These are phyloP conservation scores for Golovinomyces cichoracearum DNA, from an alignment of 2,329 filamentous ascomycete genomes.

Conservation along the genomic window DNA sequence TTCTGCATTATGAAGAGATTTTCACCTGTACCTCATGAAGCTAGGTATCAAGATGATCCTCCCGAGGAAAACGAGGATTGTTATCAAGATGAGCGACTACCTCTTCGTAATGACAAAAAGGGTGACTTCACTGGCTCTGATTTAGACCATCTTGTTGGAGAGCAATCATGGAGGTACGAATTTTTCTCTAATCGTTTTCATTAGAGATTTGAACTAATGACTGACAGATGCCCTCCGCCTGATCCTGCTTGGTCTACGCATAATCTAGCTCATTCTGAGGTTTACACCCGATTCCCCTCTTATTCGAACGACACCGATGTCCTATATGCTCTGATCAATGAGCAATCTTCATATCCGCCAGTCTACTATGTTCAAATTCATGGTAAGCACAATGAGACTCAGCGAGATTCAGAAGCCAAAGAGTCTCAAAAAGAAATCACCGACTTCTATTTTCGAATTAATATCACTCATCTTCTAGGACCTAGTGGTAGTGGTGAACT, in stretches of 20 bases:
- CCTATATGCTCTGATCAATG: constrained; percentile 10
- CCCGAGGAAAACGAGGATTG: no score
- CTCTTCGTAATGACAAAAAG: no score
- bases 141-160: no score
- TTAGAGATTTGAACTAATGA: no score
- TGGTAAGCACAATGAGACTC: constrained; percentile 14
- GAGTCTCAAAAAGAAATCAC: constrained; percentile 23
- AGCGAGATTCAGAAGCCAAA: constrained; percentile 15
- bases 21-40: not conserved
- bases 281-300: constrained; percentile 11
- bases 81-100: no score
- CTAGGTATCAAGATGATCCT: not conserved
- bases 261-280: constrained; percentile 7
- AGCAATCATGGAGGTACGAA: no score
- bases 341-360: constrained; percentile 11
- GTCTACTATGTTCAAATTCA: constrained; percentile 11
- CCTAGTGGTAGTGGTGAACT: constrained; percentile 20
- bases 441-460: constrained; percentile 33
- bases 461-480: constrained; percentile 32
- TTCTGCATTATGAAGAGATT: no score
- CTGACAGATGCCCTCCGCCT: constrained; percentile 3
- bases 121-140: no score
- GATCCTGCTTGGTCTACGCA: constrained; percentile 10
- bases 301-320: constrained; percentile 8
- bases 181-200: no score